Conservation (phyloP, 2,329 filamentous ascomycete genomes). For the Penicillium glabrum region DNA sequence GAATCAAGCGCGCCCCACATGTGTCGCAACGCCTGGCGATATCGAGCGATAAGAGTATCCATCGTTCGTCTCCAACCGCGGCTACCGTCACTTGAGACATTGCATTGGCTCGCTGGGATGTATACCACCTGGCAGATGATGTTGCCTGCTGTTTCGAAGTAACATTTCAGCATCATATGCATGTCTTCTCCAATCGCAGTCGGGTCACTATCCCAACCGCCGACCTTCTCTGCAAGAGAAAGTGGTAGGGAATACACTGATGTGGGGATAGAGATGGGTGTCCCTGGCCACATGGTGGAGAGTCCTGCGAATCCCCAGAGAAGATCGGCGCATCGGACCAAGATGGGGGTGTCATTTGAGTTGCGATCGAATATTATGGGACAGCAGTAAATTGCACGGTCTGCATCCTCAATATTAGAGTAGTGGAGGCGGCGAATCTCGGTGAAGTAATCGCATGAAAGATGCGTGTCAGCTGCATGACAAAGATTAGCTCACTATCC, state of each 20-base stretch:
- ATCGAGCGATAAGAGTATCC: slow-evolving; percentile 63
- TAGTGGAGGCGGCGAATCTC: slow-evolving; percentile 65
- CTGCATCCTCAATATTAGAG: slow-evolving; percentile 39
- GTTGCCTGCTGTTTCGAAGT: slow-evolving; percentile 71
- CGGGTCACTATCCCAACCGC: slow-evolving; percentile 69
- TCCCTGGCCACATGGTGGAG: slow-evolving; percentile 65
- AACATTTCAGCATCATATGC: slow-evolving; percentile 78
- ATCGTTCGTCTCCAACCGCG: slow-evolving; percentile 47
- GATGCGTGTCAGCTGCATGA: slow-evolving; percentile 54
- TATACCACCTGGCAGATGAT: slow-evolving; percentile 63
- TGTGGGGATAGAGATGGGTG: slow-evolving; percentile 66
- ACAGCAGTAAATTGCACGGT: slow-evolving; percentile 64
- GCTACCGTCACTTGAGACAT: slow-evolving; percentile 62
- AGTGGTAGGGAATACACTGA: slow-evolving; percentile 73
- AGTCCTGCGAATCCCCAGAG: slow-evolving; percentile 71
- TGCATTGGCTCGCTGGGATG: slow-evolving; percentile 71
- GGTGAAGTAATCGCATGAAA: slow-evolving; percentile 67
- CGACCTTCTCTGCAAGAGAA: slow-evolving; percentile 65
- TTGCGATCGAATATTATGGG: slow-evolving; percentile 76
- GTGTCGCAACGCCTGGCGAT: slow-evolving; percentile 70
- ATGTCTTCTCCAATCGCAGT: slow-evolving; percentile 74
- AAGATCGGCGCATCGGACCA: slow-evolving; percentile 70
- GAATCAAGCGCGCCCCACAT: slow-evolving; percentile 75
- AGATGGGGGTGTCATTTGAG: slow-evolving; percentile 64
- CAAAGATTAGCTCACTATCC: background rate